Percentiles rank a stretch among this genome's conserved stretches.
phyloP scores from a whole-genome alignment of 805 yeast genomes.

The Metschnikowia lachancei region DNA sequence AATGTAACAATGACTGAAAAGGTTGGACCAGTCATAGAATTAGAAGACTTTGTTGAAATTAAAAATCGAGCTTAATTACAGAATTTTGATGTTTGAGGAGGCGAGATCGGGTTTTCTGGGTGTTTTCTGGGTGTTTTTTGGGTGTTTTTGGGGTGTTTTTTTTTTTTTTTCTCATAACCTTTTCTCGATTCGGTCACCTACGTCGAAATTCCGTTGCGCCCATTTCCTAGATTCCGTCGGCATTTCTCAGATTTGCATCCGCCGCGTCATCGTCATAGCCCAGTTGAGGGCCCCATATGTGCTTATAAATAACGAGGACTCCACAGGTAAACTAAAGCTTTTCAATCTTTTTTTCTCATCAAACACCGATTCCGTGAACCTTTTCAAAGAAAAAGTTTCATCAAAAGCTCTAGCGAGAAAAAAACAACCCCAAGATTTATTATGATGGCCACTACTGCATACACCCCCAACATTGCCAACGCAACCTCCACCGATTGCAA shows the following conservation, averaged over 20 bases:
- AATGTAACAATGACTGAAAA: too few relatives aligned
- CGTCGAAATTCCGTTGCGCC: neutral
- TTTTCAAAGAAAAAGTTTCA: too few relatives aligned
- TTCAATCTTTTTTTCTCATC: neutral
- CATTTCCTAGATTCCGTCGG: neutral
- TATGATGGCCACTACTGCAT: neutral
- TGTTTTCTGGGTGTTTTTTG: too few relatives aligned
- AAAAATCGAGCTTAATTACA: neutral
- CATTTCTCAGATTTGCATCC: neutral
- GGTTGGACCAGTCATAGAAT: too few relatives aligned
- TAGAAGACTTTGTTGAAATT: too few relatives aligned
- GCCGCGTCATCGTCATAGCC: neutral
- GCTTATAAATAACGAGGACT: too few relatives aligned
- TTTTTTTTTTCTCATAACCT: neutral
- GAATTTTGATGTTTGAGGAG: too few relatives aligned
- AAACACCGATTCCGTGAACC: too few relatives aligned
- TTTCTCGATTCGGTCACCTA: neutral
- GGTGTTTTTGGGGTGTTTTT: neutral
- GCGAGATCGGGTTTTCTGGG: too few relatives aligned
- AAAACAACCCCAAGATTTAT: too few relatives aligned
- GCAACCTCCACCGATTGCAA: neutral
- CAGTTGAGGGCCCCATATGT: neutral
- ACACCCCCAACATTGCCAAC: neutral
- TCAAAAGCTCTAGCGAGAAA: too few relatives aligned
- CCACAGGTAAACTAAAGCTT: neutral